Evolutionary conservation across 257 asterid species (phyloP), one percentile per base, ranked within the genome.

Genomic region (Salvia rosmarinus): DNA sequence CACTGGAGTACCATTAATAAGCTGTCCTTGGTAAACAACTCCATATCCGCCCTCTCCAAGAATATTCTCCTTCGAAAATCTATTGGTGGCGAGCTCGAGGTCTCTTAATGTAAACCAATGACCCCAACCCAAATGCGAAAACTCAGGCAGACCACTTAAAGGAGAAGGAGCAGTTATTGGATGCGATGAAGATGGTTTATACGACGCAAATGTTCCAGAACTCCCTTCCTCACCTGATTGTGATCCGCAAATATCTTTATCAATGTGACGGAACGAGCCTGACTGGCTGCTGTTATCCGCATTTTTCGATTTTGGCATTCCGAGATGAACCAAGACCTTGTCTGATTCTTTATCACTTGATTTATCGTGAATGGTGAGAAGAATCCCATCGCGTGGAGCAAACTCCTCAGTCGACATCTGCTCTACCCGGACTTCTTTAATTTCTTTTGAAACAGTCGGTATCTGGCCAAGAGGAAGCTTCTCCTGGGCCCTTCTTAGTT

Each of bases 41-140:
- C 98, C 99, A 76, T 95, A 95, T 63, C 99, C 99, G 59, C n/a
- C 99, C 83, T 95, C 99, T 60, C 99, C 99, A 42, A 91, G 67
- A 64, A 95, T 77, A 76, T 91, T 87, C 72, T 91, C 98, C 87
- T 91, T 91, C n/a, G 97, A 88, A 81, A 95, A 95, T 65, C 90
- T 77, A 47, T 82, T 82, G 2, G 99, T 94, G 13, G 99, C 96
- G 32, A 85, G 76, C 70, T 94, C 96, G 44, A 94, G 96, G 78
- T 91, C 97, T 77, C 99, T 71, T 49, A 94, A 71, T 9, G 99
- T 94, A 76, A 94, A 94, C 97, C 99, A 94, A 69, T 94, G 99
- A 34, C 99, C 99, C 99, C 99, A 94, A 23, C 99, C 99, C 82
- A 91, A 77, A 71, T 95, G 94, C n/a, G 99, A 91, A 79, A 88